Base-by-base conservation (phyloP, 208 protist genomes). In the Zelonia costaricensis region DNA sequence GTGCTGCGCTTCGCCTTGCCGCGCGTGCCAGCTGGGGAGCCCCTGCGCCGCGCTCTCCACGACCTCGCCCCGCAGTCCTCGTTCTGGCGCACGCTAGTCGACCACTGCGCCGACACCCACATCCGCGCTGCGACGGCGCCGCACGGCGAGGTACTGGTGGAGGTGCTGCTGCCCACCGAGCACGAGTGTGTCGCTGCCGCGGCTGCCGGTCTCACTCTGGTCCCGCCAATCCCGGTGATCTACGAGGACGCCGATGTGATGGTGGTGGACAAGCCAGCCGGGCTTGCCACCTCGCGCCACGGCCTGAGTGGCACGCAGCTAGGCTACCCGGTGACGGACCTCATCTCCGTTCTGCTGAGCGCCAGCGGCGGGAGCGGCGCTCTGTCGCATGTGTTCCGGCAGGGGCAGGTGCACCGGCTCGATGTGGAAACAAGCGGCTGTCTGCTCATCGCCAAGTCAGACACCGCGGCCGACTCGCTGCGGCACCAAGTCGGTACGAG, bases 331-430 rank as follows among this genome's bases (percentile, higher is more conserved):
- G 53, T 59, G 3, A 77, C 62, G 6, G 86, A 92, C 54, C 44
- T 92, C 35, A 64, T 90, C 12, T 86, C 82, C 10, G 49, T 83
- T 10, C 43, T 89, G 18, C 45, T 75, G 2, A 56, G 52, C 35
- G 63, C 13, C 30, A 53, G 48, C 13, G 25, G 27, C n/a, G 40
- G 2, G 7, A 30, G 10, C 4, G 48, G 23, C 0, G 16, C 23
- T 13, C n/a, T 4, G 7, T 25, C 25, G 12, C 16, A 25, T 1
- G 69, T 91, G 3, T 85, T 84, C 42, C 78, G 86, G 10, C 74
- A 89, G n/a, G 89, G 89, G 4, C 77, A 86, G 62, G 84, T 95
- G 49, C 89, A 95, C 48, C 84, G 89, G 0, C 74, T 95, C 6
- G 89, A 95, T 43, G 63, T 49, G 0, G 89, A 84, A 28, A 95